phyloP scores from a whole-genome alignment of 495 filamentous ascomycete species.

The Trichoderma virens region DNA sequence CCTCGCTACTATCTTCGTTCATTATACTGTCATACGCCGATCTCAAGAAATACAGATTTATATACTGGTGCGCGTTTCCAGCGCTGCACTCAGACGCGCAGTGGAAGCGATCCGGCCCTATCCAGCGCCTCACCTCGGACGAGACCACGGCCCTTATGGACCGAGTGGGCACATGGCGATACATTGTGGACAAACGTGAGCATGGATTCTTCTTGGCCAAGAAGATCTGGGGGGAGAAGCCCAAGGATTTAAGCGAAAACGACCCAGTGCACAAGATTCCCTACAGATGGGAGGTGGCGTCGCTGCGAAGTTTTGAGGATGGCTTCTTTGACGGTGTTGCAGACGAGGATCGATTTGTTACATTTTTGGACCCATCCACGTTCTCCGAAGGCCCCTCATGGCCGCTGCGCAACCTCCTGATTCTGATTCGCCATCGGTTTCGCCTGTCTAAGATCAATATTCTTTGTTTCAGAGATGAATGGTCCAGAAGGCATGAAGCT shows the following conservation, averaged over 20 bases:
- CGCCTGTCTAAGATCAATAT: conserved; percentile 69
- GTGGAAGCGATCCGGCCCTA: conserved; percentile 52
- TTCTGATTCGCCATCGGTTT: conserved; percentile 79
- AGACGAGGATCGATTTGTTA: conserved; percentile 65
- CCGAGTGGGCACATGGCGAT: conserved; percentile 76
- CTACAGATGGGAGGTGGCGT: conserved; percentile 66
- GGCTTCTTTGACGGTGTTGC: conserved; percentile 74
- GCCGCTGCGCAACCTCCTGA: conserved; percentile 84
- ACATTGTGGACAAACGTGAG: conserved; percentile 67
- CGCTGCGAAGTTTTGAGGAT: conserved; percentile 68
- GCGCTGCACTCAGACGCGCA: conserved; percentile 79
- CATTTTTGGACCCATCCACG: conserved; percentile 88
- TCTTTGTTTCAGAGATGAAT: conserved; percentile 83
- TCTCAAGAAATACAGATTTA: conserved; percentile 91
- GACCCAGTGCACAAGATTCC: conserved; percentile 39
- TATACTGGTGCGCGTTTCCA: conserved; percentile 92
- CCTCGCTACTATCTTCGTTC: conserved; percentile 84
- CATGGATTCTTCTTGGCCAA: conserved; percentile 93
- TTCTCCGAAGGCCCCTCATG: conserved; percentile 80
- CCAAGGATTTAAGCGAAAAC: conserved; percentile 29
- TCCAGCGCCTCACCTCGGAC: conserved; percentile 46
- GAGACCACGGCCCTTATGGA: conserved; percentile 74
- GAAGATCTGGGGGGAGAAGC: conserved; percentile 38
- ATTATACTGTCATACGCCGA: conserved; percentile 88
- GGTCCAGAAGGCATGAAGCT: conserved; percentile 63